Evolutionary conservation across 768 basidiomycete species (phyloP).

Genomic region (Grammothele lineata): DNA sequence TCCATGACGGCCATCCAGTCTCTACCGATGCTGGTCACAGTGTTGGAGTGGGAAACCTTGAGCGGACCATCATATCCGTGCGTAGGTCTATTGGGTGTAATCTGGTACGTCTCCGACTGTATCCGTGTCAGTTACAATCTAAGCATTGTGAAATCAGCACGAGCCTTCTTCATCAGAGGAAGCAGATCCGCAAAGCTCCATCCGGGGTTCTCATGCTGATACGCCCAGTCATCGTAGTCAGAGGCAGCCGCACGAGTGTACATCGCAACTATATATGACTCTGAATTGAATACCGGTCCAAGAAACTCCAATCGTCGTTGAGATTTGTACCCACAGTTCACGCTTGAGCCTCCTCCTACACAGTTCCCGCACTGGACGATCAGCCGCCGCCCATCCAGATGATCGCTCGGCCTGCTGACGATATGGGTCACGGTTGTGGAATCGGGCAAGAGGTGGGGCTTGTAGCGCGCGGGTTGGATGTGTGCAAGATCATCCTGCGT

Average conservation of each 20-base stretch:
- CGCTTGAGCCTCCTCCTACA: slow-evolving; percentile 55
- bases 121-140: neutral
- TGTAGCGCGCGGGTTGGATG: slow-evolving; percentile 48
- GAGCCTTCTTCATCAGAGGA: slow-evolving; percentile 51
- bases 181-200: slow-evolving; percentile 58
- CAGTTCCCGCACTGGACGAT: slow-evolving; percentile 43
- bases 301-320: too few relatives aligned
- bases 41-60: slow-evolving; percentile 38
- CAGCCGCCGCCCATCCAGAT: slow-evolving; percentile 39
- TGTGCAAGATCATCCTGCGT: slow-evolving; percentile 43
- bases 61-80: slow-evolving; percentile 34
- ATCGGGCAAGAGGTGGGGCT: slow-evolving; percentile 34
- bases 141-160: neutral
- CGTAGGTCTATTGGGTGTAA: slow-evolving; percentile 20
- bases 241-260: slow-evolving; percentile 58
- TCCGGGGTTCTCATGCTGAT: slow-evolving; percentile 45
- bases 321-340: slow-evolving; percentile 42
- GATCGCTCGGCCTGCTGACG: slow-evolving; percentile 32
- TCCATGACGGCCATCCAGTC: slow-evolving; percentile 45
- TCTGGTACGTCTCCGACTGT: slow-evolving; percentile 31
- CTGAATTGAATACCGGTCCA: too few relatives aligned
- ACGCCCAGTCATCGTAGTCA: slow-evolving; percentile 64
- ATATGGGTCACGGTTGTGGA: slow-evolving; percentile 43
- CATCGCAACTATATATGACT: slow-evolving; percentile 29
- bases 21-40: slow-evolving; percentile 36